A percentile compares a stretch with the other conserved stretches of the same genome.
Conservation (phyloP, 352 stramenopile genomes). For the Globisporangium irregulare region DNA sequence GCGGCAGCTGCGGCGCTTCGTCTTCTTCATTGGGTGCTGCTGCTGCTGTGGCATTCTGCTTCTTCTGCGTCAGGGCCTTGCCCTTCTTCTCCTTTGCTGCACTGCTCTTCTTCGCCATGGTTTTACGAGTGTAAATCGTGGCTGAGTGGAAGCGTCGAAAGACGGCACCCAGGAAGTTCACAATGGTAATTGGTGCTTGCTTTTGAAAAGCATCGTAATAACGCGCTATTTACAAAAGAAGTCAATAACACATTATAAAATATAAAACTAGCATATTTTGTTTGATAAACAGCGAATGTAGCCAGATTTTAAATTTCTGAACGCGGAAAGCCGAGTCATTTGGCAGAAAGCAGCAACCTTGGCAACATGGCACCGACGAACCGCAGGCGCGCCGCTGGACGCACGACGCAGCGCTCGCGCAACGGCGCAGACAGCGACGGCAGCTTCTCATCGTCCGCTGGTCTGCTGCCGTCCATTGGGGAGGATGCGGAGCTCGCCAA, state of each 20-base stretch:
- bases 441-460: conserved; percentile 11
- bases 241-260: too few relatives aligned
- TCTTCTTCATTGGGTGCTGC: conserved; percentile 17
- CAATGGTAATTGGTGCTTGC: too few relatives aligned
- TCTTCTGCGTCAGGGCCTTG: not conserved
- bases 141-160: too few relatives aligned
- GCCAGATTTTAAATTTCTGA: conserved; percentile 8
- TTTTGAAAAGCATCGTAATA: not conserved
- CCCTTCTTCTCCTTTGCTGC: conserved; percentile 11
- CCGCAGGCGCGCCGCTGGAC: conserved; percentile 21
- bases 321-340: not conserved
- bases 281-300: not conserved
- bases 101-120: conserved; percentile 14
- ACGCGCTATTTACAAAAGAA: not conserved
- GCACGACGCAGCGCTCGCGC: conserved; percentile 25
- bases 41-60: not conserved
- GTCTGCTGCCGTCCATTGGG: conserved; percentile 46
- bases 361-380: conserved; percentile 16
- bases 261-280: not conserved
- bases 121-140: too few relatives aligned
- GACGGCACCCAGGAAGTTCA: too few relatives aligned
- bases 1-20: conserved; percentile 34
- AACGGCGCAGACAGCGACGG: conserved; percentile 5
- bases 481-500: conserved; percentile 54
- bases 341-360: not conserved